Conservation (phyloP, 805 yeast species). For the Suhomyces prunicola region DNA sequence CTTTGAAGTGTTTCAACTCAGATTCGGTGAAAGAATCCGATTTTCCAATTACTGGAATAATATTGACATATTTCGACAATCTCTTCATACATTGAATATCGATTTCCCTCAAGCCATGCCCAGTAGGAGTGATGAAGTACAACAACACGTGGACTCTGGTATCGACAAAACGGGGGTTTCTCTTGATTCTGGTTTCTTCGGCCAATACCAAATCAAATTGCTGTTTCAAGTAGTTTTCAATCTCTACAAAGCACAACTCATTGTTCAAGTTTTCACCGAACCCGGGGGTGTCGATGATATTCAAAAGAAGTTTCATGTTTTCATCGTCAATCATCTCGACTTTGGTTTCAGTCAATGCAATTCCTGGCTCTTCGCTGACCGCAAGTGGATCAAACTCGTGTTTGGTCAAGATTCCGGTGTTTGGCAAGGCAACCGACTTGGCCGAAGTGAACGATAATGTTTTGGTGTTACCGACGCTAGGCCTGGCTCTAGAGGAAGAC, state of each 20-base stretch:
- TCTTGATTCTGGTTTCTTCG: conserved; percentile 80
- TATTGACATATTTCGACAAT: conserved; percentile 70
- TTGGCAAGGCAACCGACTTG: conserved; percentile 50
- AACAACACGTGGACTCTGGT: conserved; percentile 74
- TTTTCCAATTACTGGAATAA: conserved; percentile 78
- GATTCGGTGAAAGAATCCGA: conserved; percentile 72
- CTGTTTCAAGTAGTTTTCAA: conserved; percentile 64
- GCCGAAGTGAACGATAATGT: conserved; percentile 58
- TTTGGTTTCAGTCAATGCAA: conserved; percentile 65
- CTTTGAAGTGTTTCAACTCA: conserved; percentile 62
- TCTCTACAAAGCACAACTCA: conserved; percentile 62
- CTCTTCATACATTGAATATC: conserved; percentile 71
- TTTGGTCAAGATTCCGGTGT: conserved; percentile 54
- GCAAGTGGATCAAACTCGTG: conserved; percentile 56
- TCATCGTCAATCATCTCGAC: conserved; percentile 62
- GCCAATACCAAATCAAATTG: conserved; percentile 77
- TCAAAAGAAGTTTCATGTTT: conserved; percentile 52
- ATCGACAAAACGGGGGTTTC: conserved; percentile 81
- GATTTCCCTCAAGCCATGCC: conserved; percentile 74
- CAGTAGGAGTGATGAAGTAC: conserved; percentile 75
- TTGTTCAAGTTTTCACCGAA: conserved; percentile 76
- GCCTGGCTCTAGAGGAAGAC: conserved; percentile 13
- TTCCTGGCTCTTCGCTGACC: conserved; percentile 69
- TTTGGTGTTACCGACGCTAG: conserved; percentile 35
- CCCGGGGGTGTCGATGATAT: conserved; percentile 70